Evolutionary conservation across 2,329 filamentous ascomycete genomes (phyloP).

Genomic region (Ophiostoma triangulosporum): DNA sequence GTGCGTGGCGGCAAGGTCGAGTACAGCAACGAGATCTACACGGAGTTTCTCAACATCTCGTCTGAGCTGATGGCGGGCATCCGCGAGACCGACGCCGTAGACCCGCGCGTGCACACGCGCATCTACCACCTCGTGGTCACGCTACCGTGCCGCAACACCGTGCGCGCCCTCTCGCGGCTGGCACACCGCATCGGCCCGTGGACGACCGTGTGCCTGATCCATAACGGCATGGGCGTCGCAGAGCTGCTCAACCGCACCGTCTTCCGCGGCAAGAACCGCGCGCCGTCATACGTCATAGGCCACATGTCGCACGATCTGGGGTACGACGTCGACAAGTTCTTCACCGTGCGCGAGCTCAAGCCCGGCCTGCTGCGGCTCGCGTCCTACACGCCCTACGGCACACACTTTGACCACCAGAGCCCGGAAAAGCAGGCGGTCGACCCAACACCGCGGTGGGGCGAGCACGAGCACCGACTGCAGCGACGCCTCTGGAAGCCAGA

Average conservation of each 20-base stretch:
- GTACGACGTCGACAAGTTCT: constrained; percentile 15
- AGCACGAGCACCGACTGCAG: not conserved
- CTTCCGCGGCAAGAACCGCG: constrained; percentile 49
- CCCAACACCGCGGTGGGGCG: not conserved
- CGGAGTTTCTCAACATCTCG: not conserved
- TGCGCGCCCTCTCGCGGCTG: constrained; percentile 17
- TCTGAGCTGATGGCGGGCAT: not conserved
- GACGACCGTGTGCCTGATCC: constrained; percentile 23
- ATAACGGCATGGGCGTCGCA: constrained; percentile 57
- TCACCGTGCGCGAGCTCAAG: constrained; percentile 18
- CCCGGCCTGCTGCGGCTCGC: constrained; percentile 24
- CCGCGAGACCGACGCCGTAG: not conserved
- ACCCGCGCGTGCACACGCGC: constrained; percentile 5
- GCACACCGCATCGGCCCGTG: constrained; percentile 20
- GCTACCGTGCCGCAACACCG: constrained; percentile 16
- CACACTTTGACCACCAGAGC: not conserved
- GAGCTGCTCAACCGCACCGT: constrained; percentile 60
- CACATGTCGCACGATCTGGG: constrained; percentile 37
- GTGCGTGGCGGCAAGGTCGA: not conserved
- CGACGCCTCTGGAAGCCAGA: not conserved
- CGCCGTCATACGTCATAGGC: constrained; percentile 68
- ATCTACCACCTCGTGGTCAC: constrained; percentile 22
- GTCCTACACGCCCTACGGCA: constrained; percentile 6
- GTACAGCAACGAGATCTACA: not conserved
- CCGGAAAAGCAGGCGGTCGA: not conserved